These are phyloP conservation scores for Phaeosphaeriaceae sp. DNA, from an alignment of 2,329 filamentous ascomycete genomes.

Conservation along the genomic window DNA sequence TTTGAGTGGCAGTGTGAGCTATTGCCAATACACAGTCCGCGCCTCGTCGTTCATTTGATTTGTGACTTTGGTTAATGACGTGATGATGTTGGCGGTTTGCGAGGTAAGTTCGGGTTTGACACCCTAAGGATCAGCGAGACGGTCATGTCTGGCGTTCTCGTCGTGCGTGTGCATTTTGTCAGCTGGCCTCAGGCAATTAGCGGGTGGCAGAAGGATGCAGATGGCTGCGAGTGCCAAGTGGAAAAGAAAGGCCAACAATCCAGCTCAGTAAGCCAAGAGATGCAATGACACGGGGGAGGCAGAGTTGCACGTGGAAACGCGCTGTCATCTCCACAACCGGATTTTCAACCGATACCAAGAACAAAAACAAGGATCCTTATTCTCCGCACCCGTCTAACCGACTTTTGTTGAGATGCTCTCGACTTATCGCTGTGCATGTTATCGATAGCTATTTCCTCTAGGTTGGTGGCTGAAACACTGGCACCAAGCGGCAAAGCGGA, in stretches of 20 bases:
- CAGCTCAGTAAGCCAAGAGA: not conserved
- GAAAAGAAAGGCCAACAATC: not conserved
- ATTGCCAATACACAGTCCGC: too few relatives aligned
- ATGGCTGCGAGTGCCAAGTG: too few relatives aligned
- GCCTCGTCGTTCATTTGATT: too few relatives aligned
- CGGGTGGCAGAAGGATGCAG: too few relatives aligned
- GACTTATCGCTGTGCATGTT: constrained; percentile 17
- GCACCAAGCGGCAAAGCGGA: constrained; percentile 16
- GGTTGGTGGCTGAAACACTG: constrained; percentile 24
- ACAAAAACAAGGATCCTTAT: constrained; percentile 2
- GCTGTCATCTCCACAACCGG: not conserved
- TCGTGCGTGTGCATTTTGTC: not conserved
- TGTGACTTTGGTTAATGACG: not conserved
- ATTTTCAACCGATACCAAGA: not conserved
- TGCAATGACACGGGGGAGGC: not conserved
- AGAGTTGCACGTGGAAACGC: constrained; percentile 1
- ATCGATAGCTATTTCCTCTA: constrained; percentile 20
- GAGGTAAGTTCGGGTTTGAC: too few relatives aligned
- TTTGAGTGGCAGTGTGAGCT: too few relatives aligned
- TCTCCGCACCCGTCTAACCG: constrained; percentile 6
- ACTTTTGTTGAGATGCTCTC: constrained; percentile 17
- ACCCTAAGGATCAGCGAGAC: too few relatives aligned
- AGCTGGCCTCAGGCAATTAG: too few relatives aligned
- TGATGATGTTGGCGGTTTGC: not conserved
- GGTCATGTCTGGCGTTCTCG: not conserved